Evolutionary conservation across 345 rosid genomes (phyloP), one percentile per base, ranked within the genome.

Genomic region (Aurinia saxatilis): DNA sequence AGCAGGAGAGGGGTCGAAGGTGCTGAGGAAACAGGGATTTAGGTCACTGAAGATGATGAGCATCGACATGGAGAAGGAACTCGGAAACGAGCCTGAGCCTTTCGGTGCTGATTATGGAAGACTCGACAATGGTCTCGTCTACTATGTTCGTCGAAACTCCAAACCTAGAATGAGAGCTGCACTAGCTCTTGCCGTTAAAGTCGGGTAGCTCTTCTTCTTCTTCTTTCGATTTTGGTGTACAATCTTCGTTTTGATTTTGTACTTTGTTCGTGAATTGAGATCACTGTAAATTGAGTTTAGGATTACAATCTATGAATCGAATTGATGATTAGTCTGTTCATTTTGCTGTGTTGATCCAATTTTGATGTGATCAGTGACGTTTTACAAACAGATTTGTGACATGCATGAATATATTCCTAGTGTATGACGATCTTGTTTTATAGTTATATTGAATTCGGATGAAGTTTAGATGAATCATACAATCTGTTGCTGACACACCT

Each of bases 121-220:
- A 65, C 96, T 91, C 66, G 78, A 80, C 45, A 87, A 87, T 75
- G 96, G 98, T 68, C 93, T 90, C 58, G 52, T 57, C 60, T 91
- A 91, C 79, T 87, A 91, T 62, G 96, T 87, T 53, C 90, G 95
- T 34, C 74, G 84, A 55, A 91, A 91, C 59, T 78, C 91, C 57
- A 91, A 87, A 73, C 98, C 98, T 17, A 80, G 74, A 63, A 87
- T 87, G 88, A 79, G 98, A 68, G 96, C 96, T 56, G 87, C 93
- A 55, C 87, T 91, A 16, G 82, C 98, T 50, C 96, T 91, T 40
- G 95, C 87, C 60, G 81, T 87, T 63, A 85, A 81, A 79, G 91
- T 72, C 67, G 97, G 97, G 95, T 90, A 71, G 5, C 21, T 41
- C 41, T 55, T 68, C 61, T 37, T 35, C 46, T 42, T 29, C 12